Evolutionary conservation across 164 flowering plant genomes (phyloP).

Genomic region (grape (Vitis vinifera)): DNA sequence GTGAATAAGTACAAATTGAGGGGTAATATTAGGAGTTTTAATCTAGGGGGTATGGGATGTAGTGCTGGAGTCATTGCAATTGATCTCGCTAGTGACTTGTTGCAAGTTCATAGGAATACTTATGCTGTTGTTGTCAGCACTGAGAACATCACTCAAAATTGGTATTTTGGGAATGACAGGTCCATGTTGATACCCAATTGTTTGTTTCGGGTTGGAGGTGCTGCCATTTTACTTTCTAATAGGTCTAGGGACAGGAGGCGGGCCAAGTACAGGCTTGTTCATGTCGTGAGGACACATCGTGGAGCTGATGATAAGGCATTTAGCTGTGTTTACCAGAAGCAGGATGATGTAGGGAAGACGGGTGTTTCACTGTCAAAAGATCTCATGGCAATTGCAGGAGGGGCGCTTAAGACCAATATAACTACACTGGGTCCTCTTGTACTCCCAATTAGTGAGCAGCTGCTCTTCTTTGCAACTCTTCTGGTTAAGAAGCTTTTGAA

Average conservation of each 20-base stretch:
- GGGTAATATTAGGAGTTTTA: constrained; percentile 19
- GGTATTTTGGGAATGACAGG: constrained; percentile 38
- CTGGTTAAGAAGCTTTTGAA: constrained; percentile 29
- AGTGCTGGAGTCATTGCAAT: constrained; percentile 39
- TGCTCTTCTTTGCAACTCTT: constrained; percentile 34
- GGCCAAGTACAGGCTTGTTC: constrained; percentile 38
- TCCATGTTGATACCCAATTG: constrained; percentile 42
- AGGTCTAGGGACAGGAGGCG: constrained; percentile 24
- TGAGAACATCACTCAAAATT: constrained; percentile 37
- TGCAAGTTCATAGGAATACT: constrained; percentile 35
- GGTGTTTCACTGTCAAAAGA: constrained; percentile 41
- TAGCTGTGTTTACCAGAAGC: constrained; percentile 34
- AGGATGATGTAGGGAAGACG: constrained; percentile 31
- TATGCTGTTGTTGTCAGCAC: constrained; percentile 42
- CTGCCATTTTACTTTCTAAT: constrained; percentile 37
- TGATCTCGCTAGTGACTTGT: constrained; percentile 32
- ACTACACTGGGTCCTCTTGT: constrained; percentile 39
- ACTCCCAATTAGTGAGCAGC: constrained; percentile 42
- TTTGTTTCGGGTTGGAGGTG: constrained; percentile 38
- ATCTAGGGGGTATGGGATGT: constrained; percentile 42
- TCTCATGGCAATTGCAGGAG: constrained; percentile 44
- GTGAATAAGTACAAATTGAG: constrained; percentile 19
- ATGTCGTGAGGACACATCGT: constrained; percentile 34
- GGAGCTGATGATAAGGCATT: constrained; percentile 42
- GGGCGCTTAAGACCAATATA: constrained; percentile 32